phyloP scores from a whole-genome alignment of 1,284 basidiomycete species.

The Malassezia equina region DNA sequence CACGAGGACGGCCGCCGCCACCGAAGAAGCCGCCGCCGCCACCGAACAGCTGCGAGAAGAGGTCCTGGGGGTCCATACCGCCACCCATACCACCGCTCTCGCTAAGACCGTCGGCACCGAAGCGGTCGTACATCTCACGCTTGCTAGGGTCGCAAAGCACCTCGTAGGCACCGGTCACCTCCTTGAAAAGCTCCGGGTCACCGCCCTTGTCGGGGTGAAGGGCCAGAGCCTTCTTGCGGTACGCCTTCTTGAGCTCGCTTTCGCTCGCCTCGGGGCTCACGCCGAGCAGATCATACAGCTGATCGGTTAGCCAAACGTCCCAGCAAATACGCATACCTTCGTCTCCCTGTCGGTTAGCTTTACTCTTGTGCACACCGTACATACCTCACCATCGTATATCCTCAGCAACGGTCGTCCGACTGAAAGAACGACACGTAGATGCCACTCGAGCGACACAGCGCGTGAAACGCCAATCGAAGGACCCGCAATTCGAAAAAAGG shows the following conservation, averaged over 20 bases:
- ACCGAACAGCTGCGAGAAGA: slow-evolving; percentile 93
- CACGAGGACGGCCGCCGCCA: slow-evolving; percentile 57
- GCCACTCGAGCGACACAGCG: not conserved
- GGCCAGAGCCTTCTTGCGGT: slow-evolving; percentile 41
- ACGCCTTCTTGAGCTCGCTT: slow-evolving; percentile 44
- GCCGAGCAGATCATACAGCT: slow-evolving; percentile 47
- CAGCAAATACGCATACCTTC: slow-evolving; percentile 9
- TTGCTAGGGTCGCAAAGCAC: slow-evolving; percentile 81
- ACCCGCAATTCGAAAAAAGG: not conserved
- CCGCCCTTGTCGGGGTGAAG: slow-evolving; percentile 91
- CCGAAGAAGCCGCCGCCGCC: slow-evolving; percentile 59
- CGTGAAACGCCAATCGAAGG: not conserved
- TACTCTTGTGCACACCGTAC: not conserved
- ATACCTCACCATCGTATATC: slow-evolving; percentile 17
- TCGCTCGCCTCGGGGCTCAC: slow-evolving; percentile 33
- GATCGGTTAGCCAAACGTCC: not conserved
- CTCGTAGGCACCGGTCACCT: slow-evolving; percentile 94
- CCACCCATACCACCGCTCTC: slow-evolving; percentile 58
- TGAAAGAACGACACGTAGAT: not conserved
- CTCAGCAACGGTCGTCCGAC: not conserved
- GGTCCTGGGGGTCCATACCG: slow-evolving; percentile 93
- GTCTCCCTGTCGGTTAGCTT: slow-evolving; percentile 18
- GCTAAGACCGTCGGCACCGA: slow-evolving; percentile 82
- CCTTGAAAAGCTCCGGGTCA: slow-evolving; percentile 90
- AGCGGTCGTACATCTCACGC: slow-evolving; percentile 63